Evolutionary conservation across 2,329 filamentous ascomycete genomes (phyloP).

Genomic region (Monosporascus sp.): DNA sequence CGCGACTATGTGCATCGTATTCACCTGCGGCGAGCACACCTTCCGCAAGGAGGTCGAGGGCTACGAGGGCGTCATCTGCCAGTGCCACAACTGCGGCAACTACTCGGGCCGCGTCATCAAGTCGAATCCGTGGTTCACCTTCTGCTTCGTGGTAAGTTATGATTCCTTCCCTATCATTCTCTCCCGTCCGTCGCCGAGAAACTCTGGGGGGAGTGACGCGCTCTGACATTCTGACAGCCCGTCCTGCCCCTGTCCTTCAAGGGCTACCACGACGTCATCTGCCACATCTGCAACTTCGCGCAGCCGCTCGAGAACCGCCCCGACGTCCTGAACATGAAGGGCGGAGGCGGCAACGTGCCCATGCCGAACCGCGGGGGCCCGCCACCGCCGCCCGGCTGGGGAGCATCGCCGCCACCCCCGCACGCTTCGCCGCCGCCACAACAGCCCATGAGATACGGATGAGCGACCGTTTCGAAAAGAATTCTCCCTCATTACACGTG

Average conservation of each 20-base stretch:
- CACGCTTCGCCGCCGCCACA: constrained; percentile 3
- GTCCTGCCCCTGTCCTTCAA: constrained; percentile 65
- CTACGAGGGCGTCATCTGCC: constrained; percentile 57
- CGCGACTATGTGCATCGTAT: constrained; percentile 53
- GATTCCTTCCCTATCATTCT: neutral
- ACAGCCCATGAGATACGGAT: neutral
- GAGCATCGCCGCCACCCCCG: constrained; percentile 9
- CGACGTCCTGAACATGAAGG: constrained; percentile 50
- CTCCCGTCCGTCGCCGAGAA: neutral
- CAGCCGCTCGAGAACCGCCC: constrained; percentile 57
- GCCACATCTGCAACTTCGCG: constrained; percentile 71
- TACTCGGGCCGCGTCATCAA: constrained; percentile 56
- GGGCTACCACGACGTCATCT: constrained; percentile 64
- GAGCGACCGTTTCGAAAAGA: neutral
- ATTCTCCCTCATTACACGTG: too few relatives aligned
- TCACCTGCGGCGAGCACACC: constrained; percentile 57
- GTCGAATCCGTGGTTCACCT: constrained; percentile 69
- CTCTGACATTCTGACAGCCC: constrained; percentile 39
- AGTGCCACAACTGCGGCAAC: constrained; percentile 64
- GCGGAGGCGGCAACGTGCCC: constrained; percentile 33
- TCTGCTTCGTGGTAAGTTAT: constrained; percentile 63
- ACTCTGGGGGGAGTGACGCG: too few relatives aligned
- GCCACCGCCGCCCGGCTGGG: constrained; percentile 30
- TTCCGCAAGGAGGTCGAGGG: constrained; percentile 55
- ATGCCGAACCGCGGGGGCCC: constrained; percentile 27